Evolutionary conservation across 306 rosid genomes (phyloP), one percentile per base, ranked within the genome.

Genomic region (Citrullus amarus): DNA sequence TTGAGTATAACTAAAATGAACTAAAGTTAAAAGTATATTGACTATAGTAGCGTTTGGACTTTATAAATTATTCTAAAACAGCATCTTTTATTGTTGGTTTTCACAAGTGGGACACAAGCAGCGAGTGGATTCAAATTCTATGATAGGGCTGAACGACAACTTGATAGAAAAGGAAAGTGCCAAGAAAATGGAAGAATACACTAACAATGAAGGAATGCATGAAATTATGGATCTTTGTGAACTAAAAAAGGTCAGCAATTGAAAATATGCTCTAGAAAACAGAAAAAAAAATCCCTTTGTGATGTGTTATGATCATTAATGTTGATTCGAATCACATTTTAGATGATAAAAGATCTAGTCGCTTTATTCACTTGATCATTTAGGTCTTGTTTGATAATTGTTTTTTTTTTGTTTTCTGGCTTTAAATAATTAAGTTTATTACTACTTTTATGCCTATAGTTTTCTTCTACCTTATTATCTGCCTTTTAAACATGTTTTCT

Each of bases 51-150:
- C 6, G 6, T 63, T 39, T 18, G 10, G 17, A 9, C 1, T 5
- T 5, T n/a, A 8, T 80, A 72, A 18, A 32, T 34, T 62, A 48
- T 77, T 6, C 25, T 84, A 2, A 76, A 36, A 59, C 13, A 1
- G 38, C 18, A 5, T 76, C 2, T 15, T 53, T 65, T 67, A 22
- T 62, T 10, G 16, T 54, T 2, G 28, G 20, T 9, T 80, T 51
- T 61, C 2, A 16, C 3, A 22, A 93, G 97, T 90, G 97, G 97
- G 97, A 79, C 89, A 86, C 89, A 87, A 81, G 85, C 76, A 80
- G 57, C 82, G 73, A 44, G 82, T 80, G 61, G 91, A 93, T 76
- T 75, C 86, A 13, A 55, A 65, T 79, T 85, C 86, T 14, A 61
- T 87, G 62, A 5, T 83, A 39, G 84, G 89, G 75, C 69, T 91